Conservation (phyloP, 2,329 filamentous ascomycete species). For the Curvularia spicifera region DNA sequence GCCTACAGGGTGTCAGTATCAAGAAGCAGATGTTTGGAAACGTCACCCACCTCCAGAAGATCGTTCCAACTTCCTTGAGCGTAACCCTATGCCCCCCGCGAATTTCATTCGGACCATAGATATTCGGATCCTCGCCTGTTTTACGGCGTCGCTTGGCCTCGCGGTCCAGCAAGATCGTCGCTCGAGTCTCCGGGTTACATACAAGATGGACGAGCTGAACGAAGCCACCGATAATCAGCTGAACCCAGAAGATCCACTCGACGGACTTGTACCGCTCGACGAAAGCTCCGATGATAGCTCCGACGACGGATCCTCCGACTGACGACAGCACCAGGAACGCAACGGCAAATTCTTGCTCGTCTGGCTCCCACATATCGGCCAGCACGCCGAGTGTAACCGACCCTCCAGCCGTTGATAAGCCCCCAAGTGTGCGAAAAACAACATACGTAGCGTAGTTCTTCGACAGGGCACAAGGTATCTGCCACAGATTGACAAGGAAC, state of each 20-base stretch:
- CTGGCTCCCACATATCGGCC: constrained; percentile 65
- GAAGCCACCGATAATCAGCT: constrained; percentile 75
- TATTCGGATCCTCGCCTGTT: constrained; percentile 61
- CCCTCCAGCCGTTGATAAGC: constrained; percentile 67
- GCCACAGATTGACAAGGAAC: constrained; percentile 62
- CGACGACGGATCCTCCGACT: constrained; percentile 62
- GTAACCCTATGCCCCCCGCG: constrained; percentile 47
- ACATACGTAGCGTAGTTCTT: constrained; percentile 54
- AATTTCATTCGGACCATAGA: constrained; percentile 75
- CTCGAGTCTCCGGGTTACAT: constrained; percentile 76
- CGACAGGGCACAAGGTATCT: constrained; percentile 55
- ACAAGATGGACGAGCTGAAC: constrained; percentile 72
- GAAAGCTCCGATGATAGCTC: constrained; percentile 62
- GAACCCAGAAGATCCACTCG: constrained; percentile 74
- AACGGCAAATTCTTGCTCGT: constrained; percentile 65
- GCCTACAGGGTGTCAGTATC: constrained; percentile 51
- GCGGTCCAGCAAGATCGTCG: constrained; percentile 75
- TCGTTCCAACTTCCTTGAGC: constrained; percentile 53
- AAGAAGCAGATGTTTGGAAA: neutral
- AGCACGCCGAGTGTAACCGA: constrained; percentile 70
- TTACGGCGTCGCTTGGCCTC: constrained; percentile 76
- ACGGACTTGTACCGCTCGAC: constrained; percentile 43
- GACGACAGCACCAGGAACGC: constrained; percentile 66
- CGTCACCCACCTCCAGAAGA: constrained; percentile 52
- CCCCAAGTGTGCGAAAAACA: constrained; percentile 57